phyloP scores from a whole-genome alignment of 208 protist species.

The Leishmania mexicana region DNA sequence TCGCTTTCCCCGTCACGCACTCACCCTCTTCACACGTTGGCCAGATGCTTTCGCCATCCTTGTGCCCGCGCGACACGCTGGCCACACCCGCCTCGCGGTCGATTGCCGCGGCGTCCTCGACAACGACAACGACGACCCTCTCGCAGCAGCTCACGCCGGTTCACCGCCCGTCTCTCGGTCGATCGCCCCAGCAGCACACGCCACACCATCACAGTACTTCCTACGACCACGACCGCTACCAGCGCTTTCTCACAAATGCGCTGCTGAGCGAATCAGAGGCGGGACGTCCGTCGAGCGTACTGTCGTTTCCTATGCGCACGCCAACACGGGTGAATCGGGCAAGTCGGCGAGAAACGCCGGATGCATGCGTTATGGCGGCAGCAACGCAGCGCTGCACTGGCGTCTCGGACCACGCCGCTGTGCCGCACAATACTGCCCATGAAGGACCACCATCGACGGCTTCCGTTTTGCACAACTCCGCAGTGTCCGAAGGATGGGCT shows the following conservation, averaged over 20 bases:
- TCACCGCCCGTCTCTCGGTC: slow-evolving; percentile 3
- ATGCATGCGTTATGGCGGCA: background rate
- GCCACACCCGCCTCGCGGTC: background rate
- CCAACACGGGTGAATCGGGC: background rate
- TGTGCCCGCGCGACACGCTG: slow-evolving; percentile 1
- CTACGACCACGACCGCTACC: slow-evolving; percentile 25
- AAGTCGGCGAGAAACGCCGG: slow-evolving; percentile 3
- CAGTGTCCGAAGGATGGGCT: background rate
- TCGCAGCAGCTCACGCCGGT: slow-evolving; percentile 18
- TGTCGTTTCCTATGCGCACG: slow-evolving; percentile 14
- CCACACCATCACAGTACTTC: slow-evolving; percentile 21
- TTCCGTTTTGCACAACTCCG: background rate
- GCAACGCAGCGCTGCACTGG: background rate
- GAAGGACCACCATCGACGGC: background rate
- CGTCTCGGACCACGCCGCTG: background rate
- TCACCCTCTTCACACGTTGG: background rate
- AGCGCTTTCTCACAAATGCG: slow-evolving; percentile 24
- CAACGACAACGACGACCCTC: background rate
- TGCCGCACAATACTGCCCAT: background rate
- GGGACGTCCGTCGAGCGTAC: slow-evolving; percentile 4
- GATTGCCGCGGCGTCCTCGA: background rate
- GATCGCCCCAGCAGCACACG: background rate
- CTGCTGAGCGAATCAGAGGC: slow-evolving; percentile 19
- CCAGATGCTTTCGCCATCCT: background rate
- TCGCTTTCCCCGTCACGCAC: background rate